Evolutionary conservation across 2,329 filamentous ascomycete species (phyloP).

Genomic region (Botryosphaeria dothidea): DNA sequence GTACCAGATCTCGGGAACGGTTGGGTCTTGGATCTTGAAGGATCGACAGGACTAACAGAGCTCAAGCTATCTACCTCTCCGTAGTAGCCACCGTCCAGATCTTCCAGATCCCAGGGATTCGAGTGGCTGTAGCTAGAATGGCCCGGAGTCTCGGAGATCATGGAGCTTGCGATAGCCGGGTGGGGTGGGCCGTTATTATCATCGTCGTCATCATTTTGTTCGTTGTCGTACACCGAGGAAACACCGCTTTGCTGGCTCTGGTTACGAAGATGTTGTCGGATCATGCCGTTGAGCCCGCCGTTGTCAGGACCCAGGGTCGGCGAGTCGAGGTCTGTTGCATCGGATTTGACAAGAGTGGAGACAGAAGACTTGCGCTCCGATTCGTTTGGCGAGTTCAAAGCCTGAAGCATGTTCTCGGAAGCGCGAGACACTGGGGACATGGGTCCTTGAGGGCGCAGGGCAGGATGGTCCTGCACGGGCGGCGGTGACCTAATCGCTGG

Average conservation of each 20-base stretch:
- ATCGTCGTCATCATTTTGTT: background rate
- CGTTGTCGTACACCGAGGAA: constrained; percentile 69
- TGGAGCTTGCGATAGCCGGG: background rate
- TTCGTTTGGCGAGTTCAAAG: constrained; percentile 16
- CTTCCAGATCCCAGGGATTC: constrained; percentile 58
- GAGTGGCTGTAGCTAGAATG: constrained; percentile 53
- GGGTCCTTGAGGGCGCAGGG: background rate
- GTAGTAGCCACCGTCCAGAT: constrained; percentile 44
- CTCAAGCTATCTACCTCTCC: constrained; percentile 37
- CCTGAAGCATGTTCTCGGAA: constrained; percentile 4
- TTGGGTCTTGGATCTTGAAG: constrained; percentile 25
- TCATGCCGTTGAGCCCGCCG: constrained; percentile 73
- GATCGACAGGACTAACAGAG: constrained; percentile 37
- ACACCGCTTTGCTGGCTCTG: constrained; percentile 63
- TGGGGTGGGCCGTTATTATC: constrained; percentile 45
- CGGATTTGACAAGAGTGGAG: constrained; percentile 20
- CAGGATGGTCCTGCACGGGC: constrained; percentile 2
- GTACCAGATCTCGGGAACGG: constrained; percentile 1
- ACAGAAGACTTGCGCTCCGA: constrained; percentile 11
- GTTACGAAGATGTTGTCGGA: constrained; percentile 79
- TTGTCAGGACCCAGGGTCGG: constrained; percentile 72
- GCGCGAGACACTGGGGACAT: background rate
- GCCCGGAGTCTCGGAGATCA: constrained; percentile 41
- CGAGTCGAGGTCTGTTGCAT: constrained; percentile 60
- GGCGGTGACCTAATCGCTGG: background rate